Evolutionary conservation across 2,329 filamentous ascomycete genomes (phyloP).

Genomic region (Hymenoscyphus infarciens): DNA sequence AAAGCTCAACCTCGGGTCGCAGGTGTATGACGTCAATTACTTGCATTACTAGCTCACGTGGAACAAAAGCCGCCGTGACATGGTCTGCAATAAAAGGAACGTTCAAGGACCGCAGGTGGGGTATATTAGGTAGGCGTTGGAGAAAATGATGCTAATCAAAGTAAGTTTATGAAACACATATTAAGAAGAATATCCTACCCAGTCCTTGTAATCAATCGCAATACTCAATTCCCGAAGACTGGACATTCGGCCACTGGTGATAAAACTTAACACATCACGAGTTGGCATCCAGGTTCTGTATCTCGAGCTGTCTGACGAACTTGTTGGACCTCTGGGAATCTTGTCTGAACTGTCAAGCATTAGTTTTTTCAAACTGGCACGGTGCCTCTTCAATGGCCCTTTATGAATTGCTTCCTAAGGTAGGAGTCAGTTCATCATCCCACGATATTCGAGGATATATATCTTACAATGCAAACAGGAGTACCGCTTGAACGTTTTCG

Average conservation of each 20-base stretch:
- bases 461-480: constrained; percentile 52
- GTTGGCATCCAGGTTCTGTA: constrained; percentile 71
- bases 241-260: constrained; percentile 74
- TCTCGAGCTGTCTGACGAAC: constrained; percentile 40
- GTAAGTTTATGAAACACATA: constrained; percentile 12
- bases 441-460: not conserved
- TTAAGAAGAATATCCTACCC: constrained; percentile 49
- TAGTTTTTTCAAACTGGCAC: constrained; percentile 66
- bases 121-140: constrained; percentile 66
- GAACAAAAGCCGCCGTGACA: constrained; percentile 52
- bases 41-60: constrained; percentile 69
- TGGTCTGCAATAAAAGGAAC: constrained; percentile 65
- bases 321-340: constrained; percentile 38
- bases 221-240: constrained; percentile 68
- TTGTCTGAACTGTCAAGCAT: constrained; percentile 68
- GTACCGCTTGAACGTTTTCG: constrained; percentile 47
- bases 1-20: constrained; percentile 70
- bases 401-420: constrained; percentile 62
- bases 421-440: constrained; percentile 9
- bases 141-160: constrained; percentile 68
- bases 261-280: constrained; percentile 65
- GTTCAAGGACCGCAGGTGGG: constrained; percentile 67
- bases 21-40: constrained; percentile 75
- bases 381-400: constrained; percentile 66
- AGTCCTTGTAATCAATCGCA: constrained; percentile 70